These are phyloP conservation scores for Polyporus arcularius DNA, from an alignment of 768 basidiomycete species.

Conservation along the genomic window DNA sequence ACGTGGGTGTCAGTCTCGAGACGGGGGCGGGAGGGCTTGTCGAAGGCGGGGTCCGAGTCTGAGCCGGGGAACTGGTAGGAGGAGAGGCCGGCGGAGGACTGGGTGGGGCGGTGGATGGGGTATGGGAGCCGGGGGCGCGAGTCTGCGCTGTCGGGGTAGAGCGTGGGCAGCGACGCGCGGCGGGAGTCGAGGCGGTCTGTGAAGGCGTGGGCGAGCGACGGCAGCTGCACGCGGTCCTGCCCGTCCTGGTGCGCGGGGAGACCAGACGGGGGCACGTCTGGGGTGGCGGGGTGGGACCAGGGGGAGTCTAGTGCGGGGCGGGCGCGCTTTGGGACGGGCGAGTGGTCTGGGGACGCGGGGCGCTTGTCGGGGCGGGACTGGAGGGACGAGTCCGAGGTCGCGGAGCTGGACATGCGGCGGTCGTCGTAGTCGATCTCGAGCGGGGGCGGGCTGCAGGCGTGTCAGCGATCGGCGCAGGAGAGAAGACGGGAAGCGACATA, in stretches of 20 bases:
- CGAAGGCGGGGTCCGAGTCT: conserved; percentile 35
- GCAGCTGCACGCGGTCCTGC: conserved; percentile 62
- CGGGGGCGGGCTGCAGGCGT: conserved; percentile 38
- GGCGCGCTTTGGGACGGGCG: conserved; percentile 49
- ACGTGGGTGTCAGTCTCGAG: conserved; percentile 51
- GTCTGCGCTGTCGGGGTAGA: conserved; percentile 48
- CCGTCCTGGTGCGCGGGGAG: conserved; percentile 37
- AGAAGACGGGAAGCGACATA: conserved; percentile 18
- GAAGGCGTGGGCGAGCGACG: conserved; percentile 72
- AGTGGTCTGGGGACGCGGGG: conserved; percentile 53
- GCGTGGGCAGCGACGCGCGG: conserved; percentile 64
- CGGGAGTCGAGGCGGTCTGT: conserved; percentile 61
- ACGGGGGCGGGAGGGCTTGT: conserved; percentile 45
- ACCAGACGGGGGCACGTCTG: conserved; percentile 23
- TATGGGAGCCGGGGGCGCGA: conserved; percentile 59
- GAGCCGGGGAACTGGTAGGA: conserved; percentile 59
- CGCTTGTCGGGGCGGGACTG: conserved; percentile 65
- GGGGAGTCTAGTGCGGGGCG: conserved; percentile 34
- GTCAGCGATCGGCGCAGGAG: not conserved
- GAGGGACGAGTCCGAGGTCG: conserved; percentile 65
- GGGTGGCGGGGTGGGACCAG: conserved; percentile 28
- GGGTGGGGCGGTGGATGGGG: conserved; percentile 44
- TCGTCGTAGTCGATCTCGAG: conserved; percentile 57
- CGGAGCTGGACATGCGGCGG: conserved; percentile 80
- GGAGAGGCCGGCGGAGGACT: conserved; percentile 38